Conservation (phyloP, 495 filamentous ascomycete genomes). For the Corynascus novoguineensis region DNA sequence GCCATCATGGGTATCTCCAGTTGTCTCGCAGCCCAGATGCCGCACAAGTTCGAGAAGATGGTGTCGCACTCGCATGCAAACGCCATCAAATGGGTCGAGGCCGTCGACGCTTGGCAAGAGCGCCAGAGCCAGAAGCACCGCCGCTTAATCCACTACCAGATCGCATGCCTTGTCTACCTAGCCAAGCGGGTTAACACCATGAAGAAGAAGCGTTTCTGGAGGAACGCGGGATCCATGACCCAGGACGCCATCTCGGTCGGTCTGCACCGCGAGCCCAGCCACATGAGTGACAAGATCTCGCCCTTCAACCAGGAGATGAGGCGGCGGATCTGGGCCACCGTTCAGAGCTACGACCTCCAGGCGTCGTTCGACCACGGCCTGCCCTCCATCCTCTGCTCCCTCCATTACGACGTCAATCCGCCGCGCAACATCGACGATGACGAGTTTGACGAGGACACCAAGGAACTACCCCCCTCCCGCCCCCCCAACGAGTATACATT, state of each 20-base stretch:
- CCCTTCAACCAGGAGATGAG: conserved; percentile 61
- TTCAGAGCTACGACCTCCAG: conserved; percentile 56
- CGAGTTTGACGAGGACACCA: conserved; percentile 40
- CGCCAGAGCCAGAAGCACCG: conserved; percentile 41
- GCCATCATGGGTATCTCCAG: conserved; percentile 39
- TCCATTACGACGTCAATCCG: conserved; percentile 36
- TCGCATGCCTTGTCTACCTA: conserved; percentile 41
- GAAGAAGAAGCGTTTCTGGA: conserved; percentile 53
- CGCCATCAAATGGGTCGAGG: conserved; percentile 37
- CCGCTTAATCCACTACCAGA: conserved; percentile 42
- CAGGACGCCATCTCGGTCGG: conserved; percentile 54
- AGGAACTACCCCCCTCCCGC: conserved; percentile 32
- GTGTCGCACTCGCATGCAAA: conserved; percentile 27
- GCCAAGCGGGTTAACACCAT: conserved; percentile 42
- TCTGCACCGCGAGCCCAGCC: conserved; percentile 48
- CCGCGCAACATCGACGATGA: conserved; percentile 42
- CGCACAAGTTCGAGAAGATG: conserved; percentile 36
- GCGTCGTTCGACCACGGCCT: conserved; percentile 55
- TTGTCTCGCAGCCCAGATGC: conserved; percentile 30
- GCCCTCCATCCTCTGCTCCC: conserved; percentile 40
- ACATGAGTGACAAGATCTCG: conserved; percentile 31
- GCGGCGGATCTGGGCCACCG: conserved; percentile 58
- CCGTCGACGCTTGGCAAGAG: conserved; percentile 35
- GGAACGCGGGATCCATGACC: conserved; percentile 48
- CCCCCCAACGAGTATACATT: conserved; percentile 35